These are phyloP conservation scores for Cetradonia linearis DNA, from an alignment of 495 filamentous ascomycete species.

Conservation along the genomic window DNA sequence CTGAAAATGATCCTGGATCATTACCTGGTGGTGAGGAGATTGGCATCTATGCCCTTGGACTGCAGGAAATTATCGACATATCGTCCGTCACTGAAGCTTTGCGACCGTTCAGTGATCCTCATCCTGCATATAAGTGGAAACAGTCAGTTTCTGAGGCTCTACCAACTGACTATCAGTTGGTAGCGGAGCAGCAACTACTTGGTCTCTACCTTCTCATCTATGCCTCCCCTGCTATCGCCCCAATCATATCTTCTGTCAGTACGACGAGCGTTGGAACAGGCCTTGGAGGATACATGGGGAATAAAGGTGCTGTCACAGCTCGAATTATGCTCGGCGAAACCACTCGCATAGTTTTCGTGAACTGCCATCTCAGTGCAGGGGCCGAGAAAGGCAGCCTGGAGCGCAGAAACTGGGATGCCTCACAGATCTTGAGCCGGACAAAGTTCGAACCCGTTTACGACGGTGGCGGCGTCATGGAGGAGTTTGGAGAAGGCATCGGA, in stretches of 20 bases:
- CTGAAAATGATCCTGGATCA: slow-evolving; percentile 28
- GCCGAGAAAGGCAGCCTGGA: slow-evolving; percentile 67
- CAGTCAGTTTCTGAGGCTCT: slow-evolving; percentile 57
- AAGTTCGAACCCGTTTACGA: slow-evolving; percentile 62
- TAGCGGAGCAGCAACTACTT: slow-evolving; percentile 75
- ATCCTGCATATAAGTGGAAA: slow-evolving; percentile 67
- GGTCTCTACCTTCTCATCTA: slow-evolving; percentile 81
- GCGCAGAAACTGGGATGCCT: slow-evolving; percentile 79
- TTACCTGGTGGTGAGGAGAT: slow-evolving; percentile 47
- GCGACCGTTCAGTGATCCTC: slow-evolving; percentile 62
- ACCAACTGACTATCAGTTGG: slow-evolving; percentile 62
- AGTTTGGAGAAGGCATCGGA: slow-evolving; percentile 58
- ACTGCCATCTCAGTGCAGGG: slow-evolving; percentile 83
- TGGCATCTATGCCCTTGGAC: slow-evolving; percentile 77
- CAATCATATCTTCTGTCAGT: slow-evolving; percentile 65
- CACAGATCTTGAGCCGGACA: slow-evolving; percentile 62
- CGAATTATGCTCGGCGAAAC: slow-evolving; percentile 83
- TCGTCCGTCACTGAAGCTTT: slow-evolving; percentile 54
- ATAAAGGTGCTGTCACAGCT: slow-evolving; percentile 82
- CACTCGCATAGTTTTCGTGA: slow-evolving; percentile 77
- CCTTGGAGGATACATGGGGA: slow-evolving; percentile 83
- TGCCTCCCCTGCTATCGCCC: slow-evolving; percentile 61
- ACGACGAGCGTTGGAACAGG: slow-evolving; percentile 76
- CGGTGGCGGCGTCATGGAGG: slow-evolving; percentile 40
- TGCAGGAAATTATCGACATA: slow-evolving; percentile 89